Percentiles rank a stretch among this genome's conserved stretches.
phyloP scores from a whole-genome alignment of 2,329 filamentous ascomycete genomes.

The Colletotrichum eremochloae region DNA sequence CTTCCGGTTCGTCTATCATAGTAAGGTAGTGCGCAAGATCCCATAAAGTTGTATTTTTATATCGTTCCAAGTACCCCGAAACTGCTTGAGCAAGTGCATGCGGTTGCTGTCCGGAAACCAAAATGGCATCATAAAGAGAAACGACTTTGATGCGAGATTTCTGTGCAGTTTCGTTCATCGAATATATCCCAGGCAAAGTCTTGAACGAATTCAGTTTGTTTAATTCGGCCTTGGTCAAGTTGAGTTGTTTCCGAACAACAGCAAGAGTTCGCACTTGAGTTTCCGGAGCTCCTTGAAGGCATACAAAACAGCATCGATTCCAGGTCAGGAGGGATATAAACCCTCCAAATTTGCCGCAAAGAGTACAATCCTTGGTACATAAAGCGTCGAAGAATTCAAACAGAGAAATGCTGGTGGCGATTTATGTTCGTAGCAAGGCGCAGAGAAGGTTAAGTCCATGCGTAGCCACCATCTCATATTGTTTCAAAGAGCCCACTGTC shows the following conservation, averaged over 20 bases:
- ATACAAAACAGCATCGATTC: conserved; percentile 48
- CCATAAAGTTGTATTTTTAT: conserved; percentile 48
- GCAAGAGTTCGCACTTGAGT: conserved; percentile 44
- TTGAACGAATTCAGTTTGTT: conserved; percentile 46
- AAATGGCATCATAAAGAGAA: conserved; percentile 43
- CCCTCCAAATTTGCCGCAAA: conserved; percentile 46
- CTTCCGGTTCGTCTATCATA: conserved; percentile 46
- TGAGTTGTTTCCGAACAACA: conserved; percentile 3
- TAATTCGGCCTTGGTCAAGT: conserved; percentile 43
- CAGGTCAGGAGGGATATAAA: conserved; percentile 48
- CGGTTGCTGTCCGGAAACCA: conserved; percentile 38
- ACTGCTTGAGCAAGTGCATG: conserved; percentile 33
- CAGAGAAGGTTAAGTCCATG: conserved; percentile 49
- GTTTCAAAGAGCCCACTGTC: conserved; percentile 44
- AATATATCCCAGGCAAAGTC: conserved; percentile 48
- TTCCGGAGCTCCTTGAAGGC: conserved; percentile 45
- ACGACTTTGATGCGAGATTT: conserved; percentile 44
- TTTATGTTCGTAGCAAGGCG: conserved; percentile 48
- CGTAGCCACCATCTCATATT: conserved; percentile 46
- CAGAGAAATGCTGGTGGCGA: conserved; percentile 46
- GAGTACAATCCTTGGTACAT: conserved; percentile 47
- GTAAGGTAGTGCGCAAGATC: conserved; percentile 47
- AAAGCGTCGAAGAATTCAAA: conserved; percentile 39
- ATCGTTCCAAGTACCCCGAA: conserved; percentile 40
- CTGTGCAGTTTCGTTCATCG: conserved; percentile 43